phyloP scores from a whole-genome alignment of 345 rosid species.

The Triadica sebifera region DNA sequence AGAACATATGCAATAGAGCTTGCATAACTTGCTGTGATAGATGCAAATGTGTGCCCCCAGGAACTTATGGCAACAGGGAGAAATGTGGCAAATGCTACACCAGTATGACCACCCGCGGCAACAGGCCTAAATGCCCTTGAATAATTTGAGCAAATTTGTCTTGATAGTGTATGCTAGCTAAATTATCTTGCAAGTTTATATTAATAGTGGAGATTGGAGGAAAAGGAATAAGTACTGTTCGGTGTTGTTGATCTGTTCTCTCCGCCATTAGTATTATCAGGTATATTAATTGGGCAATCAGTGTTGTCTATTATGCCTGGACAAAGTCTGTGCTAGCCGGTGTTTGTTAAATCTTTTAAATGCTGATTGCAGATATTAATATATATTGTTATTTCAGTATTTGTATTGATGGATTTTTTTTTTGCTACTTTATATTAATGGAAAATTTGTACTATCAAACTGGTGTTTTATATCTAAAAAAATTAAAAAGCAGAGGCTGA shows the following conservation, averaged over 20 bases:
- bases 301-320: too few relatives aligned
- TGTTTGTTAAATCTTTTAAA: too few relatives aligned
- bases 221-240: background rate
- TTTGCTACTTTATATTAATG: too few relatives aligned
- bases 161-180: too few relatives aligned
- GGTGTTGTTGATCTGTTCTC: background rate
- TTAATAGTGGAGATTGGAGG: background rate
- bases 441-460: too few relatives aligned
- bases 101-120: constrained; percentile 66
- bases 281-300: too few relatives aligned
- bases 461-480: too few relatives aligned
- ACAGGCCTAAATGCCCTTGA: constrained; percentile 75
- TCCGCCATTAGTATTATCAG: background rate
- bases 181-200: background rate
- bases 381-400: too few relatives aligned
- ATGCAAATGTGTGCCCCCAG: constrained; percentile 96
- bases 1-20: constrained; percentile 62
- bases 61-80: constrained; percentile 83
- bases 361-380: too few relatives aligned
- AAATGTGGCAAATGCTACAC: constrained; percentile 87
- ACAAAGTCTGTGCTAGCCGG: too few relatives aligned
- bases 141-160: background rate
- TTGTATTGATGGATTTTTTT: too few relatives aligned
- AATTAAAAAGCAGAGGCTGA: too few relatives aligned
- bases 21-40: constrained; percentile 85